Conservation (phyloP, 1,284 basidiomycete species). For the Mycena citricolor region DNA sequence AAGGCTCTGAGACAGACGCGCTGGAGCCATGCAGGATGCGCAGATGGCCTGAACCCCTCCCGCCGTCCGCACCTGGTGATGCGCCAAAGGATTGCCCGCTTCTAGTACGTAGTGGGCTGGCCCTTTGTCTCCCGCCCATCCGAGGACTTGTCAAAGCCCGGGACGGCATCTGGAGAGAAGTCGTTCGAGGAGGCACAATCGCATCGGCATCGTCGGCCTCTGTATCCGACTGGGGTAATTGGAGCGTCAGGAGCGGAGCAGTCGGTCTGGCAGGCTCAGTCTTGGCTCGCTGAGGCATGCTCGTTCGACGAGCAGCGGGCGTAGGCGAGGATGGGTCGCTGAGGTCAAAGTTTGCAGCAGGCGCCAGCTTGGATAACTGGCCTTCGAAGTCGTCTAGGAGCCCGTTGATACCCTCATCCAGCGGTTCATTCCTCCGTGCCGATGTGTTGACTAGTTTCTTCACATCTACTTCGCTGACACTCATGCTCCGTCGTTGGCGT, state of each 20-base stretch:
- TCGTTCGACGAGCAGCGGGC: constrained; percentile 43
- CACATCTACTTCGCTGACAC: constrained; percentile 66
- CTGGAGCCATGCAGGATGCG: constrained; percentile 64
- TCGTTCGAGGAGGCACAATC: constrained; percentile 55
- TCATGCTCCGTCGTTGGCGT: constrained; percentile 69
- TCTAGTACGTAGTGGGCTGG: constrained; percentile 42
- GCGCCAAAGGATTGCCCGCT: constrained; percentile 38
- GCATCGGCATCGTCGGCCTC: constrained; percentile 33
- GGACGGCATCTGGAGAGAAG: constrained; percentile 51
- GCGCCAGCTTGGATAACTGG: constrained; percentile 63
- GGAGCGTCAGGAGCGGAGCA: constrained; percentile 37
- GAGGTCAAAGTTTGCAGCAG: constrained; percentile 54
- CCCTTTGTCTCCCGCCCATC: constrained; percentile 35
- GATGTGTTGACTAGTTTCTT: constrained; percentile 42
- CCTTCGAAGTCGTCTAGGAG: constrained; percentile 71
- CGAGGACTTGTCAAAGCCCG: constrained; percentile 26
- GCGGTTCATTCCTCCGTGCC: constrained; percentile 34
- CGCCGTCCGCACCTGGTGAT: constrained; percentile 22
- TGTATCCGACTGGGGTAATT: constrained; percentile 33
- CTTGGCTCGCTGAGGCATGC: constrained; percentile 28
- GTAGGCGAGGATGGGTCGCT: constrained; percentile 61
- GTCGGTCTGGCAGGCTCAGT: constrained; percentile 16
- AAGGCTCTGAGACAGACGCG: constrained; percentile 77
- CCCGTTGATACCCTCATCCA: constrained; percentile 51
- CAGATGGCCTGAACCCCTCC: constrained; percentile 50